Conservation (phyloP, 805 yeast species). For the Maudiozyma saulgeensis region DNA sequence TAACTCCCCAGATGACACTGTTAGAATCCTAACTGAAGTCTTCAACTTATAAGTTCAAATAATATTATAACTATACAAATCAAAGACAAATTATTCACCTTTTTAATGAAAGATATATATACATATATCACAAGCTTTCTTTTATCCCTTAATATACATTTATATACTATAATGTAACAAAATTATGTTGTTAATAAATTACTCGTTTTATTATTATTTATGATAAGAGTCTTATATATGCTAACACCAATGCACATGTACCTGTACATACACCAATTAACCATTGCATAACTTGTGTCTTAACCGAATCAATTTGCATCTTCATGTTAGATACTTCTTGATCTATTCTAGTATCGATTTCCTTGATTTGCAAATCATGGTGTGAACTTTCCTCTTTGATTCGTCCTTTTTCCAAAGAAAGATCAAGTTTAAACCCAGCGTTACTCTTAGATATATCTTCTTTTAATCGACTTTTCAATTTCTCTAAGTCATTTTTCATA, state of each 20-base stretch:
- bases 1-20: conserved; percentile 80
- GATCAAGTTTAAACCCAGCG: conserved; percentile 83
- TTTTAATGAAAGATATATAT: neutral
- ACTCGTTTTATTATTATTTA: conserved; percentile 16
- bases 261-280: conserved; percentile 96
- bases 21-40: conserved; percentile 70
- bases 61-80: neutral
- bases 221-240: conserved; percentile 76
- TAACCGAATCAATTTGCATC: conserved; percentile 89
- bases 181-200: neutral
- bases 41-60: conserved; percentile 36
- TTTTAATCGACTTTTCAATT: conserved; percentile 69
- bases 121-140: neutral
- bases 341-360: conserved; percentile 88
- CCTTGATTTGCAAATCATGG: conserved; percentile 89
- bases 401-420: conserved; percentile 89
- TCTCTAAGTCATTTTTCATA: conserved; percentile 74
- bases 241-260: conserved; percentile 88
- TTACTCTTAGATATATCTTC: conserved; percentile 87
- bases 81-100: neutral
- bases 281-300: conserved; percentile 98
- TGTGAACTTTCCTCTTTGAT: conserved; percentile 88
- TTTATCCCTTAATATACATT: neutral
- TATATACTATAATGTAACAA: neutral
- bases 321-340: conserved; percentile 92